phyloP scores from a whole-genome alignment of 805 yeast genomes.

The Candida michaelii region DNA sequence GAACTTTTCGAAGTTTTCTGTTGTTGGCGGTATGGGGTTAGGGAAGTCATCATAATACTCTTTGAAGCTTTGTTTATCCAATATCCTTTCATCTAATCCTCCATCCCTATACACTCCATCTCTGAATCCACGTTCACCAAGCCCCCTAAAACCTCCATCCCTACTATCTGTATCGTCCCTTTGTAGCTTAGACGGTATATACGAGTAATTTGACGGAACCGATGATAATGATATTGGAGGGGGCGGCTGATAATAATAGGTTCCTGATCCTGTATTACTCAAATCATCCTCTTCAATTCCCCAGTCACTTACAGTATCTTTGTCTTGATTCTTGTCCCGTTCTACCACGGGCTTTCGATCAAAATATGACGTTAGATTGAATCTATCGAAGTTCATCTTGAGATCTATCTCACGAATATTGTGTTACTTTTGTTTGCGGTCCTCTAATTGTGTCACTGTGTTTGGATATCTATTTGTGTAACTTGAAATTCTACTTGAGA shows the following conservation, averaged over 20 bases:
- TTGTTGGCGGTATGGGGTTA: slow-evolving; percentile 16
- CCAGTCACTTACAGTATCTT: slow-evolving; percentile 30
- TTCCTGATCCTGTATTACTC: slow-evolving; percentile 6
- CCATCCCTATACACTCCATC: too few relatives aligned
- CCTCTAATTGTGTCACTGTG: background rate
- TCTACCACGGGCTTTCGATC: slow-evolving; percentile 2
- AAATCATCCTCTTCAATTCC: slow-evolving; percentile 27
- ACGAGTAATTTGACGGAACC: background rate
- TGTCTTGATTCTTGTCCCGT: background rate
- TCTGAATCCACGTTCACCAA: too few relatives aligned
- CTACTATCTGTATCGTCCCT: background rate
- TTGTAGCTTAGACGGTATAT: background rate
- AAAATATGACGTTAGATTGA: slow-evolving; percentile 26
- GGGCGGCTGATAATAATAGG: slow-evolving; percentile 1
- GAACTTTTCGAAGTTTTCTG: slow-evolving; percentile 23
- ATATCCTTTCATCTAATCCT: background rate
- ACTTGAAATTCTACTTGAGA: too few relatives aligned
- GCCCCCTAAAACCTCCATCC: too few relatives aligned
- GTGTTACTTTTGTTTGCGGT: too few relatives aligned
- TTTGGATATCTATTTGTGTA: too few relatives aligned
- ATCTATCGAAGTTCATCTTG: slow-evolving; percentile 28
- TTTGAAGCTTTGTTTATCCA: background rate
- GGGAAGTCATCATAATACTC: slow-evolving; percentile 11
- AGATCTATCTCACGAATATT: too few relatives aligned
- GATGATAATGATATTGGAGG: slow-evolving; percentile 4